Base-by-base conservation (phyloP, 1,139 yeast genomes). In the Arxiozyma bovina region DNA sequence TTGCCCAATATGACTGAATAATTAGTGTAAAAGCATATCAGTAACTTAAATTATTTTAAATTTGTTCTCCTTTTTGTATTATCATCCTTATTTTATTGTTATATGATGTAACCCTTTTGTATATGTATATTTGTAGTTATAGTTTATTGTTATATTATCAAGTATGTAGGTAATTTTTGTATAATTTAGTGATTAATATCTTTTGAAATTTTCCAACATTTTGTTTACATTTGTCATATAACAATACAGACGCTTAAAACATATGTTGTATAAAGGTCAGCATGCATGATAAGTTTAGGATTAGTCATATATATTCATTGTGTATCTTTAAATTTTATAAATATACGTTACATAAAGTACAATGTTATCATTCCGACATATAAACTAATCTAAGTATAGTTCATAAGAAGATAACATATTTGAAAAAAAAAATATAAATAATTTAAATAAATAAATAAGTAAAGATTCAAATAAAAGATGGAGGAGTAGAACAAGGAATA, bases 1-100 rank as follows among this genome's bases (percentile, higher is more conserved):
- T 57, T 9, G 55, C 62, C 23, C 58, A 58, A 45, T 60, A 59
- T 46, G 47, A 44, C 15, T 45, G 45, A 47, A 22, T 22, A 7
- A 18, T 6, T 30, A 15, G 15, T 25, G 20, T 38, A 23, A 30
- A n/a, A 21, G 21, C 18, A 52, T 43, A 25, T 43, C 34, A 17
- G 44, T 7, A 30, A 17, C 18, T 9, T 27, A 15, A 21, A 20
- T 7, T 42, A 20, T 34, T 25, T 49, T 25, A 30, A 15, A n/a
- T 18, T 17, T 27, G 20, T 17, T 30, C 17, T 27, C n/a, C 17
- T 25, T 44, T 23, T 5, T 22, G 1, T 25, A 22, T 25, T 7
- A 27, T 27, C 30, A 27, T 27, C 9, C 23, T 17, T 25, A 15
- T 44, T 43, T 25, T 43, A 12, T 45, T 20, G n/a, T n/a, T 47